Conservation (phyloP, 345 rosid species). For the Boechera divaricarpa region DNA sequence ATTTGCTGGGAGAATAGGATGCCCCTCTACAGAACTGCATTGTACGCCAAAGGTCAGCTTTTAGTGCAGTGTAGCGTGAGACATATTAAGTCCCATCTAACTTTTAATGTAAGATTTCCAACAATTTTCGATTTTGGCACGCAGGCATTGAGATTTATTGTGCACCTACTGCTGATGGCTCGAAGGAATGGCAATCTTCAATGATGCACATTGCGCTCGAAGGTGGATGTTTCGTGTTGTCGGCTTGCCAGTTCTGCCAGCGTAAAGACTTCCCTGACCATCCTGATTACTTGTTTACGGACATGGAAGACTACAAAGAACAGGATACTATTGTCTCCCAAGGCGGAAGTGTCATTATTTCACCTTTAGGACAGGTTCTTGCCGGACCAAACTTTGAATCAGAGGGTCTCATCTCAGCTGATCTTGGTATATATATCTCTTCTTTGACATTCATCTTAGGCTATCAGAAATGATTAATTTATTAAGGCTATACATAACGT, state of each 20-base stretch:
- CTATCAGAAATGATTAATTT: neutral
- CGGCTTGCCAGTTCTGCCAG: constrained; percentile 77
- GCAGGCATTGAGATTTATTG: constrained; percentile 84
- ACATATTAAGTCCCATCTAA: neutral
- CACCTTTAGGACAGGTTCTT: constrained; percentile 77
- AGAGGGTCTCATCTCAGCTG: constrained; percentile 85
- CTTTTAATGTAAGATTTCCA: neutral
- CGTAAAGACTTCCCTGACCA: constrained; percentile 84
- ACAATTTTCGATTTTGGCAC: neutral
- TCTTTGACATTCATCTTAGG: neutral
- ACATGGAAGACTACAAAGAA: constrained; percentile 51
- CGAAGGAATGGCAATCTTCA: constrained; percentile 75
- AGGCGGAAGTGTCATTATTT: constrained; percentile 90
- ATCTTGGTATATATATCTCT: constrained; percentile 54
- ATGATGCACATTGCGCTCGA: constrained; percentile 86
- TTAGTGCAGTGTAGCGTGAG: neutral
- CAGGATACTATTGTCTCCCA: constrained; percentile 73
- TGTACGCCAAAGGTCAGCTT: constrained; percentile 76
- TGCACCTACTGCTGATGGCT: constrained; percentile 88
- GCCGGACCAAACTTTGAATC: constrained; percentile 93
- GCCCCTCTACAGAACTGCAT: constrained; percentile 88
- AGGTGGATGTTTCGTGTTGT: constrained; percentile 89
- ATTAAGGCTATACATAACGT: neutral
- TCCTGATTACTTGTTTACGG: constrained; percentile 67
- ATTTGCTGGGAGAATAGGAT: constrained; percentile 95